Base-by-base conservation (phyloP, 129 eudicot species). In the Flaveria trinervia region DNA sequence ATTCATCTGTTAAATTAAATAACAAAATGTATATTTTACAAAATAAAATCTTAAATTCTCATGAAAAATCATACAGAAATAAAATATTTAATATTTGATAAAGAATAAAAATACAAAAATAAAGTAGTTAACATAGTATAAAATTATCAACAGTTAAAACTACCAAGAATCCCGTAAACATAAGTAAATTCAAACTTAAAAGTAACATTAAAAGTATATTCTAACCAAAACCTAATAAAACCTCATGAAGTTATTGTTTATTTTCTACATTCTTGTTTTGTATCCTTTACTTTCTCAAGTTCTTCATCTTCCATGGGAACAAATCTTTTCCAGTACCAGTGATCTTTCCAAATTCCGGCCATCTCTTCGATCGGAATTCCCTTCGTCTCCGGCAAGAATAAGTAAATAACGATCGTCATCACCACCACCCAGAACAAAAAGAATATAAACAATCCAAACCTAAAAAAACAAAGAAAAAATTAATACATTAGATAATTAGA, bases 321-420 rank as follows among this genome's bases (percentile, higher is more conserved):
- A 67, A 39, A 80, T 41, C 72, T 83, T 18, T 62, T 66, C 89
- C 92, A 88, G 28, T 11, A 49, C 75, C 68, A 54, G 45, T 88
- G 89, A 3, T 76, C 11, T 44, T 51, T 83, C 89, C 92, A 88
- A 0, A 88, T 72, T 17, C 48, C 70, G 16, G 57, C 72, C 92
- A 87, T 87, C 20, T 88, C 89, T 75, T 88, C 87, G 12, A 88
- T 88, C 14, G 85, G 88, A 39, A 87, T 79, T 10, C 91, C 89
- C 67, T 85, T 85, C 0, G 89, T 85, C 85, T 88, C 92, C 13
- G 86, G 92, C 45, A 88, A 72, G 9, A 44, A 54, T 1, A 23
- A 57, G 73, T 44, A 39, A 0, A 88, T 83, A 22, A 85, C 69
- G 33, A 77, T 1, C 7, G 85, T 85, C 88, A 88, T 88, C 9